A percentile compares a stretch with the other conserved stretches of the same genome.
These are phyloP conservation scores for Aspergillus ruber DNA, from an alignment of 2,329 filamentous ascomycete genomes.

Conservation along the genomic window DNA sequence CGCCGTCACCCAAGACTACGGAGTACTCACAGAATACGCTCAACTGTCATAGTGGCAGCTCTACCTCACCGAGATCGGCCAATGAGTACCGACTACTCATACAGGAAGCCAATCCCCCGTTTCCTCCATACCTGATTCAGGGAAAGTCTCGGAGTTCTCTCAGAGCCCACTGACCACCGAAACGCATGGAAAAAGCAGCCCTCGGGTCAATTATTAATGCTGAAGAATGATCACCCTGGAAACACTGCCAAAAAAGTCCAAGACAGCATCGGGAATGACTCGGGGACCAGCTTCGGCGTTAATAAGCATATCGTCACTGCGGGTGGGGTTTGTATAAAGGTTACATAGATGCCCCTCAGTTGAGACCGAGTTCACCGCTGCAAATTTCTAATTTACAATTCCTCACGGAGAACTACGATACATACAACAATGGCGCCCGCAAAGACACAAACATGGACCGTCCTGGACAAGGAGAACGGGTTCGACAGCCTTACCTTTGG, in stretches of 20 bases:
- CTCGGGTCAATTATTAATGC: too few relatives aligned
- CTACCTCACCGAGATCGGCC: too few relatives aligned
- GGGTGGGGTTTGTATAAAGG: not conserved
- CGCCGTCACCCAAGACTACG: too few relatives aligned
- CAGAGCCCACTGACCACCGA: not conserved
- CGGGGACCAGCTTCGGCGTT: not conserved
- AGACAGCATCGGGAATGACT: not conserved
- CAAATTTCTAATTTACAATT: not conserved
- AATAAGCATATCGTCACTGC: not conserved
- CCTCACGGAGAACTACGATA: not conserved
- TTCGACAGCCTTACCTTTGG: conserved; percentile 57
- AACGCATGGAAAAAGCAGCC: not conserved
- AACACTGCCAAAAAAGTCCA: not conserved
- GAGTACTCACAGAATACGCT: too few relatives aligned
- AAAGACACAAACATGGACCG: conserved; percentile 51
- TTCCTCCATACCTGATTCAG: not conserved
- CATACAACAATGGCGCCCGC: conserved; percentile 34
- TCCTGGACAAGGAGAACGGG: conserved; percentile 44
- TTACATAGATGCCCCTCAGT: not conserved
- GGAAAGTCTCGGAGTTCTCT: not conserved
- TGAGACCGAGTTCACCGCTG: not conserved
- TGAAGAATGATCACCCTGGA: not conserved
- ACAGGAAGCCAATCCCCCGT: too few relatives aligned
- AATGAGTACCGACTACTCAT: too few relatives aligned
- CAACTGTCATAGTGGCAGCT: too few relatives aligned